Percentiles rank a stretch among this genome's conserved stretches.
phyloP scores from a whole-genome alignment of 148 eudicot genomes.

The Rhododendron mucronatum region DNA sequence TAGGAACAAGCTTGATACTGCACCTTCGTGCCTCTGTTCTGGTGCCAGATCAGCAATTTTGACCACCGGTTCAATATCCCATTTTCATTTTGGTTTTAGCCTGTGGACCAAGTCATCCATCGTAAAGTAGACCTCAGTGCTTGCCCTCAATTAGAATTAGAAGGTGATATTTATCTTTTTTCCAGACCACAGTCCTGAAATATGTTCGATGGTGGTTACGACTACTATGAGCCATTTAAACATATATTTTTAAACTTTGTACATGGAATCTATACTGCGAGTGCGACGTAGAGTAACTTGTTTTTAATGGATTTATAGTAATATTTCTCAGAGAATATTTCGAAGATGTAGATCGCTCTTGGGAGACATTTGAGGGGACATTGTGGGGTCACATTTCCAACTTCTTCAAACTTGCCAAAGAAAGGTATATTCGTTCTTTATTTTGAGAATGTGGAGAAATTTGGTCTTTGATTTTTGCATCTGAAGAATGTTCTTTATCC shows the following conservation, averaged over 20 bases:
- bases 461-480: not conserved
- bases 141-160: not conserved
- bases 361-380: slow-evolving; percentile 97
- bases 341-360: slow-evolving; percentile 93
- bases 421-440: slow-evolving; percentile 47
- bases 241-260: not conserved
- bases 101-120: not conserved
- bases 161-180: not conserved
- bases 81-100: not conserved
- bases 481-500: not conserved
- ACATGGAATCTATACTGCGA: not conserved
- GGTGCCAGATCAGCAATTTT: not conserved
- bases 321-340: slow-evolving; percentile 74
- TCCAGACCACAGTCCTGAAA: not conserved
- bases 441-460: not conserved
- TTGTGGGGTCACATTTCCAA: slow-evolving; percentile 86
- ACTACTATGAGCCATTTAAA: not conserved
- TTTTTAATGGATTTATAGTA: slow-evolving; percentile 8
- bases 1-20: not conserved
- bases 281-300: not conserved
- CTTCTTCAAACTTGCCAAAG: slow-evolving; percentile 81
- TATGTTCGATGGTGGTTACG: not conserved
- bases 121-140: not conserved
- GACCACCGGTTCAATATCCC: not conserved
- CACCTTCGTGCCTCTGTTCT: not conserved